Evolutionary conservation across 225 moss, liverwort and hornwort genomes (phyloP).

Genomic region (Physcomitrellopsis africana): DNA sequence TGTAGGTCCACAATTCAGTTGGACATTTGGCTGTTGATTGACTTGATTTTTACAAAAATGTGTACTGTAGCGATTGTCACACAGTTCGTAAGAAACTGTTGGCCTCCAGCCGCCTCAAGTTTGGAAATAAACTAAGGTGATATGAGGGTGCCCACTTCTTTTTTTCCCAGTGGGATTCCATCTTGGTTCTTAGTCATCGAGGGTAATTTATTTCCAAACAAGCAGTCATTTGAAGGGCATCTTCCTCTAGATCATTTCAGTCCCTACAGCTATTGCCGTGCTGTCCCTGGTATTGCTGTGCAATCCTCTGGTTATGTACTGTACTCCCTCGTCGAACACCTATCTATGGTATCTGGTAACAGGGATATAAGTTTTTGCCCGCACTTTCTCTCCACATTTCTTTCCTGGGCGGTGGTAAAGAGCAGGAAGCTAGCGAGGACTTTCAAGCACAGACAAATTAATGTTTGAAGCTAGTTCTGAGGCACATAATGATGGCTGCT

Average conservation of each 20-base stretch:
- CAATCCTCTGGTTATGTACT: not conserved
- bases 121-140: constrained; percentile 36
- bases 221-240: constrained; percentile 29
- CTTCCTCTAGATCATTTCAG: constrained; percentile 14
- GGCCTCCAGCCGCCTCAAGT: constrained; percentile 35
- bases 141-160: constrained; percentile 40
- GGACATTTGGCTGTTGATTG: constrained; percentile 29
- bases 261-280: constrained; percentile 5
- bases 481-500: no score
- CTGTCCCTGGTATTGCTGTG: not conserved
- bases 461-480: no score
- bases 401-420: no score
- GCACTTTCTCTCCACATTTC: no score
- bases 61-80: constrained; percentile 52
- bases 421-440: no score
- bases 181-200: not conserved
- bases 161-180: constrained; percentile 41
- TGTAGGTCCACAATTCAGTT: constrained; percentile 38
- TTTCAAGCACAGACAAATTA: no score
- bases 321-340: no score
- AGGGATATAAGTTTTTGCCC: no score
- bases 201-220: no score
- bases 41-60: constrained; percentile 35
- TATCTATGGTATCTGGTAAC: no score
- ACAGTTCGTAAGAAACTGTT: constrained; percentile 41